Base-by-base conservation (phyloP, 2,329 filamentous ascomycete species). In the Neofusicoccum sp. region DNA sequence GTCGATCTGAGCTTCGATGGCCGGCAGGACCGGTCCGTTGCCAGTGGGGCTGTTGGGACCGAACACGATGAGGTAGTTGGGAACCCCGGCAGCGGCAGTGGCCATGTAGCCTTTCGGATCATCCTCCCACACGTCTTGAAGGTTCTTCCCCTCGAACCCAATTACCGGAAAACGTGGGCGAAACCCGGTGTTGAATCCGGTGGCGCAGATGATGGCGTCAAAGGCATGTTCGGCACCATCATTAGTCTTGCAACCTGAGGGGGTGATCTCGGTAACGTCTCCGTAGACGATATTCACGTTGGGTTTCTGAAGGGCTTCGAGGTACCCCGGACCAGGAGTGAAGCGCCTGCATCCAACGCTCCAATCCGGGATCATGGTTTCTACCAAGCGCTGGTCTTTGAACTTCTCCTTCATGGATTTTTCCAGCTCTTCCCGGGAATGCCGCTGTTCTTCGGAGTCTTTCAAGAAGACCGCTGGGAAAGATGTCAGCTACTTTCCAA, bases 31-130 rank as follows among this genome's bases (percentile, higher is more conserved):
- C 12, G 63, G 68, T 24, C 76, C 76, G 61, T 78, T 77, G 8
- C 74, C 74, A 51, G 78, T 75, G 1, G 76, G 76, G 0, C 75
- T 73, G 62, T 48, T 60, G n/a, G 41, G 51, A 20, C 78, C 78
- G 61, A 74, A 76, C 65, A 76, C 76, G 20, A 68, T 71, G 60
- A 78, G 78, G 61, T 78, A 73, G 65, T 80, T 80, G 4, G 78
- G 78, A 63, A 77, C 78, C 0, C 76, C 73, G 0, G 78, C 73
- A 5, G 76, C 77, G 0, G 76, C 75, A 8, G 81, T 65, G 5
- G 78, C 78, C 4, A 82, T 66, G 67, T 83, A 83, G 4, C 73
- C 74, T 31, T 74, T 71, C 12, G 76, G 69, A 14, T 72, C 70
- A 16, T 66, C 61, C 9, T 71, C 69, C 79, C 79, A 82, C 24